Conservation (phyloP, 805 yeast species). For the Candida sonorensis region DNA sequence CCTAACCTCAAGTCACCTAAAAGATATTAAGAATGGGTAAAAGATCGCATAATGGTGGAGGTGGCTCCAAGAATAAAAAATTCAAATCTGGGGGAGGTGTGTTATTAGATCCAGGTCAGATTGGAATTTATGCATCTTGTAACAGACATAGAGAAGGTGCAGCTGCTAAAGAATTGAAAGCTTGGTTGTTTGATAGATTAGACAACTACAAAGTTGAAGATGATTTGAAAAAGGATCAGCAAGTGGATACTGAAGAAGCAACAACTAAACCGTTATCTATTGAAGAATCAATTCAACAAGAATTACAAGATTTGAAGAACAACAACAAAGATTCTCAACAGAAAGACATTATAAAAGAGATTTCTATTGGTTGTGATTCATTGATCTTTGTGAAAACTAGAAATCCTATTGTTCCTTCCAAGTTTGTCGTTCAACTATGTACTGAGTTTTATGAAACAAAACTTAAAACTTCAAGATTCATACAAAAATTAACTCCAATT, state of each 20-base stretch:
- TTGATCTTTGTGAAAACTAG: slow-evolving; percentile 78
- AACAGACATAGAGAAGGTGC: slow-evolving; percentile 70
- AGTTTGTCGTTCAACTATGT: slow-evolving; percentile 60
- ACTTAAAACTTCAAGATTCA: slow-evolving; percentile 57
- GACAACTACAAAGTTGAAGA: slow-evolving; percentile 36
- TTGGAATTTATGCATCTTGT: slow-evolving; percentile 89
- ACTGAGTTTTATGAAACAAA: slow-evolving; percentile 45
- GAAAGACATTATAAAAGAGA: slow-evolving; percentile 46
- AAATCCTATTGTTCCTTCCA: slow-evolving; percentile 72
- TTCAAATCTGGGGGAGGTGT: slow-evolving; percentile 39
- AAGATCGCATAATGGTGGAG: slow-evolving; percentile 14
- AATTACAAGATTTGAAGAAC: slow-evolving; percentile 55
- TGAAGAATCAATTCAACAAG: slow-evolving; percentile 71
- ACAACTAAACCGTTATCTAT: slow-evolving; percentile 43
- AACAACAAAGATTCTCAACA: slow-evolving; percentile 29
- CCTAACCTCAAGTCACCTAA: too few species aligned
- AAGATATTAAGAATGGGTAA: slow-evolving; percentile 26
- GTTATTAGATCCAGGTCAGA: slow-evolving; percentile 73
- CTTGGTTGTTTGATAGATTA: slow-evolving; percentile 48
- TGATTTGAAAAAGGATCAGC: slow-evolving; percentile 10
- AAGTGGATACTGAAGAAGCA: slow-evolving; percentile 22
- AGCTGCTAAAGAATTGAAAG: slow-evolving; percentile 67
- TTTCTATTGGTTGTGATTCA: slow-evolving; percentile 73
- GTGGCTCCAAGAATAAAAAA: slow-evolving; percentile 22
- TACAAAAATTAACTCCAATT: slow-evolving; percentile 78